A percentile compares a stretch with the other conserved stretches of the same genome.
phyloP scores from a whole-genome alignment of 2,329 filamentous ascomycete species.

The Camillea tinctor region DNA sequence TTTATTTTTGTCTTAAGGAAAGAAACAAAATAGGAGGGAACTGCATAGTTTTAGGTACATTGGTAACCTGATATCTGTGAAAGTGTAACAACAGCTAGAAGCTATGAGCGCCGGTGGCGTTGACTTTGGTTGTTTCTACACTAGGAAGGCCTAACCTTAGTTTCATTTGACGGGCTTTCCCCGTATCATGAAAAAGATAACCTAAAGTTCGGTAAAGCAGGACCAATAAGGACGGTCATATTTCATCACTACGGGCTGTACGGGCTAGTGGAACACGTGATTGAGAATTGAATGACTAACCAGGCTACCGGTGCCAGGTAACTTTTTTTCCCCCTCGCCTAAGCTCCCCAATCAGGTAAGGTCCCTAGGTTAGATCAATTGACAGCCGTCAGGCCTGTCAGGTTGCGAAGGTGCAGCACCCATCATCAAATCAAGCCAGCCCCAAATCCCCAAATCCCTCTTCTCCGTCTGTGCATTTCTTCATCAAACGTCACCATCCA shows the following conservation, averaged over 20 bases:
- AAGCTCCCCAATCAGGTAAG: slow-evolving; percentile 20
- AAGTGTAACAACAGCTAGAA: too few relatives aligned
- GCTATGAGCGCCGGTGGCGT: too few relatives aligned
- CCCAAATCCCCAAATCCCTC: slow-evolving; percentile 52
- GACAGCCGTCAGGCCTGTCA: slow-evolving; percentile 8
- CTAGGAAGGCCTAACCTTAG: too few relatives aligned
- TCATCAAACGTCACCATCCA: slow-evolving; percentile 15
- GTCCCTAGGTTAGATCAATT: slow-evolving; percentile 20
- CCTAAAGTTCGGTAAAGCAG: background rate
- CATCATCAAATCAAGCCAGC: slow-evolving; percentile 44
- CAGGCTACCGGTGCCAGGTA: too few relatives aligned
- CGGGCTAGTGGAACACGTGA: slow-evolving; percentile 9
- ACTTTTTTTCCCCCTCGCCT: slow-evolving; percentile 6
- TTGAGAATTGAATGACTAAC: background rate
- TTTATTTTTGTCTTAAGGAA: too few relatives aligned
- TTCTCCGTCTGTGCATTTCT: slow-evolving; percentile 16
- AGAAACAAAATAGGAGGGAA: background rate
- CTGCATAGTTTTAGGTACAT: too few relatives aligned
- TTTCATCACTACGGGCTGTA: background rate
- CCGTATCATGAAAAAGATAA: background rate
- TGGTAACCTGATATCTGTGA: too few relatives aligned
- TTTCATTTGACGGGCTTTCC: too few relatives aligned
- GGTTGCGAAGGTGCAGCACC: slow-evolving; percentile 21
- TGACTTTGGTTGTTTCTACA: too few relatives aligned
- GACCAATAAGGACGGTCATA: background rate